Conservation (phyloP, 2,329 filamentous ascomycete genomes). For the Alternaria metachromatica region DNA sequence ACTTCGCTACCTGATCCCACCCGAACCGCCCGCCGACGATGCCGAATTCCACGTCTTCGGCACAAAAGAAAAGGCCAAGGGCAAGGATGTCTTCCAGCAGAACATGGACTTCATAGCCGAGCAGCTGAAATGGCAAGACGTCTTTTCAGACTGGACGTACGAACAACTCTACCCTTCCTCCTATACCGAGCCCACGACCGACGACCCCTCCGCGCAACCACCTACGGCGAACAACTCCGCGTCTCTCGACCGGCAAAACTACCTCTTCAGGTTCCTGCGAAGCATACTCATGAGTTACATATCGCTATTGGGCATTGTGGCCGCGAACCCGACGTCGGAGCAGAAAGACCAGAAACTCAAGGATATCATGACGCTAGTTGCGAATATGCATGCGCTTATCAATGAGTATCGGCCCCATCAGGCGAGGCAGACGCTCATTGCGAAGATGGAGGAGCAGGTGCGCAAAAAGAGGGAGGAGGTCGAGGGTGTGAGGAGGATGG, state of each 20-base stretch:
- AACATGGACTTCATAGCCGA: slow-evolving; percentile 33
- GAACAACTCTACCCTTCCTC: slow-evolving; percentile 68
- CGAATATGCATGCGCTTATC: slow-evolving; percentile 91
- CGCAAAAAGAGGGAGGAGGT: slow-evolving; percentile 77
- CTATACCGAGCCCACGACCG: background rate
- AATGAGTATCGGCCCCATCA: slow-evolving; percentile 96
- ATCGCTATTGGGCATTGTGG: slow-evolving; percentile 77
- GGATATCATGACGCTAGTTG: slow-evolving; percentile 80
- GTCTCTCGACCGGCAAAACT: slow-evolving; percentile 59
- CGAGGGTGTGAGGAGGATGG: slow-evolving; percentile 68
- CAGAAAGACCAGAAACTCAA: slow-evolving; percentile 73
- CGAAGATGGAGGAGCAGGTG: slow-evolving; percentile 85
- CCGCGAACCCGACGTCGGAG: slow-evolving; percentile 68
- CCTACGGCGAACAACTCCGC: slow-evolving; percentile 53
- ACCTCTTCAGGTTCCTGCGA: slow-evolving; percentile 80
- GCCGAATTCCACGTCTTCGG: slow-evolving; percentile 75
- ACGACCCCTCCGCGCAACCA: slow-evolving; percentile 32
- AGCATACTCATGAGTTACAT: slow-evolving; percentile 88
- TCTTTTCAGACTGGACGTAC: slow-evolving; percentile 75
- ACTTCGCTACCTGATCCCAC: slow-evolving; percentile 80
- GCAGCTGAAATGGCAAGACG: slow-evolving; percentile 41
- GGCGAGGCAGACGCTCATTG: slow-evolving; percentile 83
- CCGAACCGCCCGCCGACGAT: slow-evolving; percentile 73
- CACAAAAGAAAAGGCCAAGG: slow-evolving; percentile 58
- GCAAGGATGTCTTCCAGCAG: slow-evolving; percentile 32